Conservation (phyloP, 441 rosid genomes). For the Gossypium gossypioides region DNA sequence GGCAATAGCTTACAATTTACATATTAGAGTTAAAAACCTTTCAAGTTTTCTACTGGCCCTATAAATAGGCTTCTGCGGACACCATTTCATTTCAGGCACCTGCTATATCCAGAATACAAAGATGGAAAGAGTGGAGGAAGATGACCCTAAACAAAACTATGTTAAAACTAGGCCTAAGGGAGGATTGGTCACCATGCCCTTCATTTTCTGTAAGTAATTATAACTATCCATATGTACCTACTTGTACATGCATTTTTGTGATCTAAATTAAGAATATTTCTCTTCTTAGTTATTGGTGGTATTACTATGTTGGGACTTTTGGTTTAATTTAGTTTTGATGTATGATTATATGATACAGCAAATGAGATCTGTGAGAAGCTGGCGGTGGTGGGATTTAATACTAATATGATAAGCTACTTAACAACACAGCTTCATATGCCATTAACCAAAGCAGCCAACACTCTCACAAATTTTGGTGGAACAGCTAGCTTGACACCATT, state of each 20-base stretch:
- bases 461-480: constrained; percentile 81
- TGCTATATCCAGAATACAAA: not conserved
- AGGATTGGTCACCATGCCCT: constrained; percentile 82
- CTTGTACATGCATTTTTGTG: not conserved
- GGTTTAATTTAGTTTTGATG: not conserved
- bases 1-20: not conserved
- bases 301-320: not conserved
- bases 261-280: not conserved
- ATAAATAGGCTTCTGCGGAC: not conserved
- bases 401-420: constrained; percentile 85
- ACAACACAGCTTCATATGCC: constrained; percentile 80
- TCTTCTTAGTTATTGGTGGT: not conserved
- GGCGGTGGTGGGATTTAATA: constrained; percentile 70
- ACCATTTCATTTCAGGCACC: not conserved
- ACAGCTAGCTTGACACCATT: constrained; percentile 77
- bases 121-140: constrained; percentile 30
- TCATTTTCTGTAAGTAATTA: constrained; percentile 57
- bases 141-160: constrained; percentile 16
- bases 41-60: not conserved
- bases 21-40: not conserved
- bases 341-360: constrained; percentile 28
- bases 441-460: constrained; percentile 80
- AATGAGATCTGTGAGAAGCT: constrained; percentile 84
- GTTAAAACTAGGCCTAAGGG: constrained; percentile 43
- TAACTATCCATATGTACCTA: not conserved